Base-by-base conservation (phyloP, 768 basidiomycete genomes). In the Kwoniella mangroviensis region DNA sequence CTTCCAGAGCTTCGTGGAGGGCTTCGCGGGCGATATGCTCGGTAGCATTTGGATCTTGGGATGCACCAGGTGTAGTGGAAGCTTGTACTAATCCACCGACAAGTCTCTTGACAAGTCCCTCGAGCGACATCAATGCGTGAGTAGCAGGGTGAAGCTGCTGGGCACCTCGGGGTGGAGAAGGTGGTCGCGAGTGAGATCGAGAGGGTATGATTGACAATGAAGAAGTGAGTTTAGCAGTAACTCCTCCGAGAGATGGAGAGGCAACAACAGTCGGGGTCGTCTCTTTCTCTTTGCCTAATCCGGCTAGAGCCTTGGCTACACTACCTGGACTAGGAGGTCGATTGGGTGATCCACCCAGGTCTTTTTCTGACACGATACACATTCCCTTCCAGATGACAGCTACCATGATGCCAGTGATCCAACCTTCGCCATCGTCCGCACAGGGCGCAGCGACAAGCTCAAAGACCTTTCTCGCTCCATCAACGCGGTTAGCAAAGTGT, bases 351-450 rank as follows among this genome's bases (percentile, higher is more conserved):
- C 65, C 40, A 2, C 69, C 65, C 0, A 69, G 9, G 40, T 81
- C 79, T 56, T 76, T 77, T 15, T 77, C 79, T 10, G 78, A 62
- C 15, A 77, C 65, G n/a, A 75, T 62, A 63, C 76, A 75, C 73
- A 83, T 79, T 10, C 78, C 82, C 59, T 81, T 80, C 82, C 82
- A 83, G 60, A 81, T 72, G 19, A 80, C 75, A 21, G 82, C 76
- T n/a, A 83, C 82, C 42, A 81, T 76, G 9, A 83, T 75, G 24
- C 79, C 80, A 7, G 82, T 80, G 42, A 80, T 70, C 82, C 82
- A 83, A 10, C 76, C 80, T 70, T 83, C 82, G 26, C 82, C 82
- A 60, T 83, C 82, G 26, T 81, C 79, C 34, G 68, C 67, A 63
- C 82, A 83, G 12, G 81, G 78, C 52, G 62, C 73, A 43, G 79